A percentile compares a stretch with the other conserved stretches of the same genome.
Evolutionary conservation across 176 grass and related monocot genomes (phyloP).

Genomic region (Leersia perrieri): DNA sequence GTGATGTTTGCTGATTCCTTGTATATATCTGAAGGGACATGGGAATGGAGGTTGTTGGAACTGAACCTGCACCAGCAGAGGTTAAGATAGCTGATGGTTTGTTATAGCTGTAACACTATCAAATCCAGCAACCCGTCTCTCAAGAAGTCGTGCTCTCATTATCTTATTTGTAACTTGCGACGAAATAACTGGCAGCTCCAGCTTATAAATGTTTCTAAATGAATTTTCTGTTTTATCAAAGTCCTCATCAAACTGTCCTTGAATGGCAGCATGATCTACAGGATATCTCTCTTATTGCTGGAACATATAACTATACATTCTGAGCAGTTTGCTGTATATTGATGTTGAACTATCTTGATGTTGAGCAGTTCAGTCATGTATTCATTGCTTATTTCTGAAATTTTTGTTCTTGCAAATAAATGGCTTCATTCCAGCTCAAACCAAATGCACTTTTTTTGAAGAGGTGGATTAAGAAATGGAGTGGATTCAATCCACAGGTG

Average conservation of each 20-base stretch:
- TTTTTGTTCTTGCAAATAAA: too few species aligned
- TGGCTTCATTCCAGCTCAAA: too few species aligned
- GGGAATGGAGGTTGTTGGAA: slow-evolving; percentile 77
- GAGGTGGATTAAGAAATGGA: too few species aligned
- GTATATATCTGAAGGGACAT: slow-evolving; percentile 48
- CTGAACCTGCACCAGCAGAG: slow-evolving; percentile 58
- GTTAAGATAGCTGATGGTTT: slow-evolving; percentile 56
- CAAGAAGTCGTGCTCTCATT: slow-evolving; percentile 41
- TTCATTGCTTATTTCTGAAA: too few species aligned
- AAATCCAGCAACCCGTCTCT: slow-evolving; percentile 39
- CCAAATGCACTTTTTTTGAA: too few species aligned
- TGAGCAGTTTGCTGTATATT: too few species aligned
- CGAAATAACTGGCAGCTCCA: slow-evolving; percentile 22
- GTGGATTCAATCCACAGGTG: too few species aligned
- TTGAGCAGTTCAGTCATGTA: too few species aligned
- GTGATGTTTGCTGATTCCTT: slow-evolving; percentile 15
- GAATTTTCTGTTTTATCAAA: not conserved
- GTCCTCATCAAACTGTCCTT: slow-evolving; percentile 13
- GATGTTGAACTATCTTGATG: too few species aligned
- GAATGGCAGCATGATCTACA: slow-evolving; percentile 4
- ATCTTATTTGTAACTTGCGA: slow-evolving; percentile 38
- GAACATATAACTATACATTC: too few species aligned
- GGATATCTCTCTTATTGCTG: too few species aligned
- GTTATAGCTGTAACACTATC: too few species aligned
- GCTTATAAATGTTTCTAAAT: not conserved